These are phyloP conservation scores for Mycena vulgaris DNA, from an alignment of 768 basidiomycete species.

Conservation along the genomic window DNA sequence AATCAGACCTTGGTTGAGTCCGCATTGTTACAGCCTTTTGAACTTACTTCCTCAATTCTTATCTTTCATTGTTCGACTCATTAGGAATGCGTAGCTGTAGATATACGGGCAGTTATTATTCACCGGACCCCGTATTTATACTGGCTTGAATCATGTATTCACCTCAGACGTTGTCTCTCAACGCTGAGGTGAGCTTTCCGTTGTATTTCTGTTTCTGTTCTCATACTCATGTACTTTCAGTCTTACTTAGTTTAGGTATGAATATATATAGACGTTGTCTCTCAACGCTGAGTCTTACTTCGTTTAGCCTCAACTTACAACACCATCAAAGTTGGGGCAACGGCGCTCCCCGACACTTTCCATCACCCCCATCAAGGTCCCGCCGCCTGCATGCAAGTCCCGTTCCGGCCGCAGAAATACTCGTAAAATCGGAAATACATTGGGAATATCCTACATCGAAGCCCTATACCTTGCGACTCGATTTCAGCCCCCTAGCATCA, in stretches of 20 bases:
- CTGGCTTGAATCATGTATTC: constrained; percentile 7
- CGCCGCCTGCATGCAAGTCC: no score
- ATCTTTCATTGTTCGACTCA: neutral
- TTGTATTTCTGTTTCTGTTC: neutral
- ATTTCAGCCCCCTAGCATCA: no score
- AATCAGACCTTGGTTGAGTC: no score
- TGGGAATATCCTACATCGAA: no score
- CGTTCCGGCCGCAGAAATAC: no score
- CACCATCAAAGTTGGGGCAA: neutral
- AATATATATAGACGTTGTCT: constrained; percentile 10
- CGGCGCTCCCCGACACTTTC: no score
- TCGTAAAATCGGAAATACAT: no score
- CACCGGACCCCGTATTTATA: constrained; percentile 9
- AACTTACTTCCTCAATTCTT: neutral
- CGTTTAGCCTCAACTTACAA: constrained; percentile 14
- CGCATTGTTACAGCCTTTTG: no score
- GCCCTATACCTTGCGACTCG: no score
- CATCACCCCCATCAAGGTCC: no score
- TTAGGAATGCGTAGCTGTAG: constrained; percentile 2
- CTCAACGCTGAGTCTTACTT: constrained; percentile 11
- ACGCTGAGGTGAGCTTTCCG: constrained; percentile 7
- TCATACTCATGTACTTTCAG: neutral
- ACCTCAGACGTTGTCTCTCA: constrained; percentile 13
- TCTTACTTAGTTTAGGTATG: constrained; percentile 11
- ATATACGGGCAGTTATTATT: constrained; percentile 5